Conservation (phyloP, 225 moss, liverwort and hornwort genomes). For the Thuidium tamariscinum region DNA sequence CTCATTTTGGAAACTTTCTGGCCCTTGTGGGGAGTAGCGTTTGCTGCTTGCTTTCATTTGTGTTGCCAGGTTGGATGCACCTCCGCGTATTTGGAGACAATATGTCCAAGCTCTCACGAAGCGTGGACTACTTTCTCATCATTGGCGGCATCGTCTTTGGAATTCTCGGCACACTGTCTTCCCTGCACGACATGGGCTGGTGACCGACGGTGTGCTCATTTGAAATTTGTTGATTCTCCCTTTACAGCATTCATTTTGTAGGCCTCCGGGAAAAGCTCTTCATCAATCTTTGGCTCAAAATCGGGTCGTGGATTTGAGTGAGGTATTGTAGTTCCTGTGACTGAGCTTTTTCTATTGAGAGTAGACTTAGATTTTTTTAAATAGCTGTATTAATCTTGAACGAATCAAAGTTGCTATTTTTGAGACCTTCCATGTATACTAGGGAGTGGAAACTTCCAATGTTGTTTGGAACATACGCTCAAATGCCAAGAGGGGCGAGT, state of each 20-base stretch:
- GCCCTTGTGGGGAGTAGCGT: conserved; percentile 91
- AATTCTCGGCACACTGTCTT: conserved; percentile 57
- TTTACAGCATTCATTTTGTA: background rate
- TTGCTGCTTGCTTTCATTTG: conserved; percentile 76
- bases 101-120: conserved; percentile 7
- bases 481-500: background rate
- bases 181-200: conserved; percentile 32
- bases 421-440: background rate
- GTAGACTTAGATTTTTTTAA: background rate
- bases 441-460: background rate
- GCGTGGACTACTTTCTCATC: conserved; percentile 49
- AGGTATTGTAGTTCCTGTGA: background rate
- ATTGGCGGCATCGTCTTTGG: conserved; percentile 54
- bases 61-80: conserved; percentile 75
- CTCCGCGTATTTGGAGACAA: conserved; percentile 37
- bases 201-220: background rate
- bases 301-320: background rate
- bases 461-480: background rate
- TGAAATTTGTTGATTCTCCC: background rate
- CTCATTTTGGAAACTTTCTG: conserved; percentile 69
- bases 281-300: background rate
- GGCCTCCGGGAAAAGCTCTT: background rate
- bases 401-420: background rate
- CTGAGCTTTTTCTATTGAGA: background rate
- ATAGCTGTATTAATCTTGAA: background rate